Percentiles rank a stretch among this genome's conserved stretches.
phyloP scores from a whole-genome alignment of 805 yeast species.

The Sungouiella blattae region DNA sequence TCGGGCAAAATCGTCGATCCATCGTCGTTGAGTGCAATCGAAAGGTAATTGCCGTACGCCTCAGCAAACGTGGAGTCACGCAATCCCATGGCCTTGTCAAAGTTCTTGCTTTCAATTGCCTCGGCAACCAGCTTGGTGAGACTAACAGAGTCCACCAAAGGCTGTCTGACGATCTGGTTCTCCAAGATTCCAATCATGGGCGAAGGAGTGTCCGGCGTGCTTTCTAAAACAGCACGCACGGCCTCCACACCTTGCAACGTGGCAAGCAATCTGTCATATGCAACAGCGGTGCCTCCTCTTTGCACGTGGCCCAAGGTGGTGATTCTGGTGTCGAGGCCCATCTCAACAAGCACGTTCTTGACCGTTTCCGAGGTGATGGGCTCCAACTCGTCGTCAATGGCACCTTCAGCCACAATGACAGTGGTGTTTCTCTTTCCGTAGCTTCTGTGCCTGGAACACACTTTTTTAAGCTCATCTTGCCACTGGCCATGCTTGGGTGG shows the following conservation, averaged over 20 bases:
- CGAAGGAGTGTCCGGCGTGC: constrained; percentile 68
- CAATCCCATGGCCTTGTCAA: constrained; percentile 64
- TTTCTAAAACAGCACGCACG: constrained; percentile 67
- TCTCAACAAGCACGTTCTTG: constrained; percentile 57
- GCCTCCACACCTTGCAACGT: constrained; percentile 83
- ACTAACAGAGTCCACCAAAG: constrained; percentile 69
- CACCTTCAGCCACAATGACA: constrained; percentile 84
- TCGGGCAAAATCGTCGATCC: constrained; percentile 45
- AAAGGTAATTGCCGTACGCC: constrained; percentile 57
- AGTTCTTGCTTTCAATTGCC: constrained; percentile 63
- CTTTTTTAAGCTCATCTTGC: constrained; percentile 64
- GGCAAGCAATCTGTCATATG: constrained; percentile 67
- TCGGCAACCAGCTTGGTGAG: constrained; percentile 70
- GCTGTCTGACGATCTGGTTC: constrained; percentile 63
- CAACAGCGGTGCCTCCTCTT: constrained; percentile 81
- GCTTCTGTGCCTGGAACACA: constrained; percentile 60
- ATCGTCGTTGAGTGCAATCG: constrained; percentile 37
- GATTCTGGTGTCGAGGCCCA: constrained; percentile 74
- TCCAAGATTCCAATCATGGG: constrained; percentile 75
- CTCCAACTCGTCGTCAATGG: constrained; percentile 62
- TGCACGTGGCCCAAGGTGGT: constrained; percentile 80
- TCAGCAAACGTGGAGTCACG: constrained; percentile 72
- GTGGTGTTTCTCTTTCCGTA: constrained; percentile 76
- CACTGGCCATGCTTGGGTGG: constrained; percentile 64
- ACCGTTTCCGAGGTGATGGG: constrained; percentile 68